Evolutionary conservation across 441 rosid species (phyloP).

Genomic region (Pelargonium australe): DNA sequence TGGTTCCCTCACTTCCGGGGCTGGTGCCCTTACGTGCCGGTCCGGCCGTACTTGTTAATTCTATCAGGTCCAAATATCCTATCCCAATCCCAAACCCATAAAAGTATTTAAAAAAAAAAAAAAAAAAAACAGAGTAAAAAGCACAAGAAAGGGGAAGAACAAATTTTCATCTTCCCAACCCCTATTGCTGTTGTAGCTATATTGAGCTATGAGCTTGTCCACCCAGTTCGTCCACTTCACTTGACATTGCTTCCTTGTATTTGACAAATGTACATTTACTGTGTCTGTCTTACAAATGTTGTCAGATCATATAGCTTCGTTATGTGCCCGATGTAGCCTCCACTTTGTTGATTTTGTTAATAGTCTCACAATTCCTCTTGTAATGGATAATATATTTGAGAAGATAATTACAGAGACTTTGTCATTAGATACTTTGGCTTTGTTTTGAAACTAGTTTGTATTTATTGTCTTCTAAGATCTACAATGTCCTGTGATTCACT

Average conservation of each 20-base stretch:
- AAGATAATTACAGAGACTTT: background rate
- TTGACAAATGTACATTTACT: no score
- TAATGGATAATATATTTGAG: background rate
- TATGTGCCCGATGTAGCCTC: no score
- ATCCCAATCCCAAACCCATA: no score
- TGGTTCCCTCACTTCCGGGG: conserved; percentile 59
- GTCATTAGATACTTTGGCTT: background rate
- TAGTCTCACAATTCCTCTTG: conserved; percentile 2
- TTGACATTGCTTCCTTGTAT: no score
- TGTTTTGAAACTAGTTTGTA: no score
- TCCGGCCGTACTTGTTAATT: conserved; percentile 49
- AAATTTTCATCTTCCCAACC: background rate
- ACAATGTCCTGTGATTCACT: no score
- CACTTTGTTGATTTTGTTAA: background rate
- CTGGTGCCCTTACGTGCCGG: conserved; percentile 71
- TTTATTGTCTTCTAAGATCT: no score
- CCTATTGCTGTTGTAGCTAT: background rate
- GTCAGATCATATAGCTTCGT: no score
- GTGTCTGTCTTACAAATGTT: no score
- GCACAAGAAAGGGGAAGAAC: background rate
- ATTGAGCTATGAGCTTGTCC: background rate
- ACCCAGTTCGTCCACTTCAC: no score
- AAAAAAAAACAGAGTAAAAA: background rate
- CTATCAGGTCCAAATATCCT: background rate
- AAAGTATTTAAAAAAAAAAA: background rate